Evolutionary conservation across 129 eudicot genomes (phyloP), one percentile per base, ranked within the genome.

Genomic region (Chrysanthemum seticuspe): DNA sequence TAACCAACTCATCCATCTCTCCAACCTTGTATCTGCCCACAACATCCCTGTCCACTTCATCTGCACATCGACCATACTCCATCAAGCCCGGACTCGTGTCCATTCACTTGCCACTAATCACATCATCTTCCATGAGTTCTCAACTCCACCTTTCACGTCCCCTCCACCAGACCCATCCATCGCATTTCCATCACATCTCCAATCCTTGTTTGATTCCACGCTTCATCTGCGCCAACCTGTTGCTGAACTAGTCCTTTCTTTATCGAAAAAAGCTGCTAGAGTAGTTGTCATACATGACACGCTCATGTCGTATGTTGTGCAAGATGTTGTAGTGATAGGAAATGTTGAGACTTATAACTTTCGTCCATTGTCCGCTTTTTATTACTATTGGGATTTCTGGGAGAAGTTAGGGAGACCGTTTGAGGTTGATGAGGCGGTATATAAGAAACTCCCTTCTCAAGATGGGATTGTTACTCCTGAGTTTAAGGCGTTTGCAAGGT

Each of bases 11-110:
- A 23, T 40, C 2, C 69, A 65, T 16, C 53, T 65, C 29, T 65
- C 69, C 14, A 10, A 44, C 29, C 53, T 65, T 31, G 69, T 65
- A 40, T 65, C 69, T 8, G 16, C 69, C 18, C 45, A 40, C 69
- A 40, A 40, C 53, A 65, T 65, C 31, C 69, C 69, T 13, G 53
- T 65, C 21, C 69, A 65, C 69, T 65, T 65, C 49, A 45, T 44
- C n/a, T 40, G 69, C 53, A 15, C 69, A 23, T 3, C 52, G 3
- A 3, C 53, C 69, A 65, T 6, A 27, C 69, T 65, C 52, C 69
- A 25, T 10, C 69, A 65, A 65, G 49, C 21, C n/a, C 53, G 29
- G 13, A 34, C 69, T 16, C 69, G 69, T 44, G 3, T 65, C 53
- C 52, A 6, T 40, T 40, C 7, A 40, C 45, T 40, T 40, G 9